Percentiles rank a stretch among this genome's conserved stretches.
phyloP scores from a whole-genome alignment of 345 rosid genomes.

The Gossypium turneri region DNA sequence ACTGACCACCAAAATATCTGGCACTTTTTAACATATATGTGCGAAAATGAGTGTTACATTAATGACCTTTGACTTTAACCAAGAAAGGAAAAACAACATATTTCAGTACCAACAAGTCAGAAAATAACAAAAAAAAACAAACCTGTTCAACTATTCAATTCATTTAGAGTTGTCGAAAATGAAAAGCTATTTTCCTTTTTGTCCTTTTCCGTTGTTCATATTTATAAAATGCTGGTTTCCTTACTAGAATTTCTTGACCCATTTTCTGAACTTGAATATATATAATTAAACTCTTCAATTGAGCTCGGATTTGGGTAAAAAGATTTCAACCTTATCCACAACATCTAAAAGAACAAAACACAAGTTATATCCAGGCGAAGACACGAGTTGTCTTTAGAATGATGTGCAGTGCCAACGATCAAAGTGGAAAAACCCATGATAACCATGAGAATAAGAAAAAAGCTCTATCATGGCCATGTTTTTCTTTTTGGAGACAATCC shows the following conservation, averaged over 20 bases:
- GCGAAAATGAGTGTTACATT: slow-evolving; percentile 9
- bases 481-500: slow-evolving; percentile 13
- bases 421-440: neutral
- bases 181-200: too few species aligned
- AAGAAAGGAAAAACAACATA: neutral
- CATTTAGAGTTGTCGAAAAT: neutral
- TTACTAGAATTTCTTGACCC: too few species aligned
- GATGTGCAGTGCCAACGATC: neutral
- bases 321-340: too few species aligned
- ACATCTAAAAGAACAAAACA: too few species aligned
- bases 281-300: too few species aligned
- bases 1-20: neutral
- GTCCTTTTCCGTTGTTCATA: neutral
- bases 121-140: neutral
- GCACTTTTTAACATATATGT: neutral
- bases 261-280: too few species aligned
- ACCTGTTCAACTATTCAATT: neutral
- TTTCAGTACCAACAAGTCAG: neutral
- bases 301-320: too few species aligned
- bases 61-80: slow-evolving; percentile 6
- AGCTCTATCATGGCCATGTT: neutral
- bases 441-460: neutral
- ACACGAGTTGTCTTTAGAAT: too few species aligned
- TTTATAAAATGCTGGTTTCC: neutral
- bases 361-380: too few species aligned